These are phyloP conservation scores for Apiotrichum domesticum DNA, from an alignment of 1,284 basidiomycete species.

Conservation along the genomic window DNA sequence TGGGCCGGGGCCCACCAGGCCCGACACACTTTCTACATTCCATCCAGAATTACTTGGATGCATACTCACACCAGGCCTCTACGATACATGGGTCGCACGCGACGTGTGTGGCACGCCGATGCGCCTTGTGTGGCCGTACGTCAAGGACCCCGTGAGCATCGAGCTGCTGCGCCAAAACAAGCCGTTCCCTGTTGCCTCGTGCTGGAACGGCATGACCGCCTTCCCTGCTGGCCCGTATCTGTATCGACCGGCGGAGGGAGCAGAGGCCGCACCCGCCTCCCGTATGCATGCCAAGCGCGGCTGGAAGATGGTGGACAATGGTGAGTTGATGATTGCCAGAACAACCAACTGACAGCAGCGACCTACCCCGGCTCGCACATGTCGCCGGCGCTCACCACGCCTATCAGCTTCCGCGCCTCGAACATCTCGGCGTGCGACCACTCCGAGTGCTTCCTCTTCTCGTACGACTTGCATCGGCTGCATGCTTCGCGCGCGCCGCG, in stretches of 20 bases:
- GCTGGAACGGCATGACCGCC: conserved; percentile 51
- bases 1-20: too few relatives aligned
- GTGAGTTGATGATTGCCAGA: conserved; percentile 13
- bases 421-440: conserved; percentile 51
- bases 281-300: conserved; percentile 12
- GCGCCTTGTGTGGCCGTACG: conserved; percentile 54
- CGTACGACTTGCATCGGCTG: conserved; percentile 55
- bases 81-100: conserved; percentile 53
- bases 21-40: too few relatives aligned
- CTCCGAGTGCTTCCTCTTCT: conserved; percentile 55
- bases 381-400: conserved; percentile 46
- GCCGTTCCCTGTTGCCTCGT: conserved; percentile 54
- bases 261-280: conserved; percentile 14
- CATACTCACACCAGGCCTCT: conserved; percentile 23
- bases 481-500: conserved; percentile 45
- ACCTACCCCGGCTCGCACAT: conserved; percentile 30
- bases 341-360: conserved; percentile 2
- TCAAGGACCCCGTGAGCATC: conserved; percentile 47
- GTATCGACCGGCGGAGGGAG: conserved; percentile 32
- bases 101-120: conserved; percentile 49
- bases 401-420: conserved; percentile 51
- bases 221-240: conserved; percentile 52
- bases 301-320: conserved; percentile 39
- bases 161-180: conserved; percentile 46
- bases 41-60: too few relatives aligned